Base-by-base conservation (phyloP, 371 early-diverging fungal genomes). In the Chytridium lagenaria region DNA sequence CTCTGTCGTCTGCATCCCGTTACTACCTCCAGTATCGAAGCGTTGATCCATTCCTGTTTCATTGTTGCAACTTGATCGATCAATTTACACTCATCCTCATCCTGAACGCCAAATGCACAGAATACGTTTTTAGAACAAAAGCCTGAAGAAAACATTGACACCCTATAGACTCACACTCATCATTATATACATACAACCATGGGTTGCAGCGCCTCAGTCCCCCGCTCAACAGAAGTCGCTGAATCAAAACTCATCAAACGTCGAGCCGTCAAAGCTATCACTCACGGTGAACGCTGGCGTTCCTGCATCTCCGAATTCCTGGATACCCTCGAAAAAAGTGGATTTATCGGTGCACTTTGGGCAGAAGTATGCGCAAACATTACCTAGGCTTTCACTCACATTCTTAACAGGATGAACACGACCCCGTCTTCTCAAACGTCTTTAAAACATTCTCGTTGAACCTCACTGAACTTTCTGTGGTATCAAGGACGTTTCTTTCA, bases 331-430 rank as follows among this genome's bases (percentile, higher is more conserved):
- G 74, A 74, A 19, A 59, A 59, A 19, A 30, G 59, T 28, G 57
- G 65, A 19, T 66, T 65, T 34, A 52, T 63, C 22, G 74, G 51
- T 31, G 64, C 74, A 15, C 55, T 74, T 30, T 74, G 74, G 74
- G 64, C 70, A 16, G 74, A 74, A 70, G 74, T 74, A 12, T 40
- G 28, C 30, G n/a, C 10, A 40, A 2, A 37, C 37, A 30, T 40
- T 37, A 2, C 44, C 2, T 26, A 19, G 38, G 1, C 40, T 50
- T 50, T 71, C 30, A 1, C 19, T 15, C 31, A 10, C 23, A 19
- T 37, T 31, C 70, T 31, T 22, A 22, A 19, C 37, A 74, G 74
- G 70, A 74, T 23, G 74, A 74, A 40, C 61, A 51, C 44, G 74
- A 74, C 52, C 44, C 50, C 31, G 63, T 52, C 0, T 74, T 74